Percentiles rank a stretch among this genome's conserved stretches.
Evolutionary conservation across 441 rosid species (phyloP).

Genomic region (Populus tomentosa): DNA sequence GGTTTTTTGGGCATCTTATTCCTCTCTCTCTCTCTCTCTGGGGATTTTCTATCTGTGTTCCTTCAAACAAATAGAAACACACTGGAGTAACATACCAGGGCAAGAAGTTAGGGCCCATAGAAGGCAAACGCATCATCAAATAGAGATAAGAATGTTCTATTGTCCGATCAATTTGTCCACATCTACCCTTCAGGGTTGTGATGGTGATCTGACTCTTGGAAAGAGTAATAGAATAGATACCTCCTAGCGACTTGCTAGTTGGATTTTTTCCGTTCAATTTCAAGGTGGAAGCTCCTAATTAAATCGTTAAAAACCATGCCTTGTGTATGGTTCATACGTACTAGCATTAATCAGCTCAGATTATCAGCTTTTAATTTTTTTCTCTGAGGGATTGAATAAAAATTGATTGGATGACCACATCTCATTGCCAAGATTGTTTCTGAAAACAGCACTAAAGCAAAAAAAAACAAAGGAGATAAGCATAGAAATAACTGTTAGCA

Average conservation of each 20-base stretch:
- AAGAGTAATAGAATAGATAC: not conserved
- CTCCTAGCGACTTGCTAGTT: not conserved
- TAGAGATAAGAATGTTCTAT: conserved; percentile 9
- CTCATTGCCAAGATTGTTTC: not conserved
- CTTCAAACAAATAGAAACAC: not conserved
- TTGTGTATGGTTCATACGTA: not conserved
- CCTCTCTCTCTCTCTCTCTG: not conserved
- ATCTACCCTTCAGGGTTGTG: not conserved
- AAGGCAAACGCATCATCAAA: not conserved
- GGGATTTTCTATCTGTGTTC: not conserved
- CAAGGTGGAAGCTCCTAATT: not conserved
- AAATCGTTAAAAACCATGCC: not conserved
- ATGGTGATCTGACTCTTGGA: no score
- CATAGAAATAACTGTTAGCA: not conserved
- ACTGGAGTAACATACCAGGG: not conserved
- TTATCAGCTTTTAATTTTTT: not conserved
- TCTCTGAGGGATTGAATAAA: not conserved
- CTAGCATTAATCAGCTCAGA: not conserved
- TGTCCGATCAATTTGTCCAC: conserved; percentile 2
- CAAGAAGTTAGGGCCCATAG: not conserved
- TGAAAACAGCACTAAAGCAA: not conserved
- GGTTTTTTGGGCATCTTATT: not conserved
- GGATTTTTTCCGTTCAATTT: not conserved
- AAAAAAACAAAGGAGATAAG: no score
- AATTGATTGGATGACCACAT: not conserved